phyloP scores from a whole-genome alignment of 305 asterid genomes.

The Stenogyne calaminthoides region DNA sequence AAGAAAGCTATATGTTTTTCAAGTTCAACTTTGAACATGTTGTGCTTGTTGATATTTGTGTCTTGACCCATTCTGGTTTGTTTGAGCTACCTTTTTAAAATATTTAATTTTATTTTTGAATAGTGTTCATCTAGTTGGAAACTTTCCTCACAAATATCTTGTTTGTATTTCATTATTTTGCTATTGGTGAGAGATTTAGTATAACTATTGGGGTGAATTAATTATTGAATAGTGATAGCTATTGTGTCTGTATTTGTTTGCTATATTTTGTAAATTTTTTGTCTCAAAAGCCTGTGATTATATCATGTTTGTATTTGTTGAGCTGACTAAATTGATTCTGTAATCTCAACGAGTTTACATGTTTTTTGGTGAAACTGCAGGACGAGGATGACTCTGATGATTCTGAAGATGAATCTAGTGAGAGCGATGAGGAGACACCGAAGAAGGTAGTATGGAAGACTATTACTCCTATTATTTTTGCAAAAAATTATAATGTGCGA shows the following conservation, averaged over 20 bases:
- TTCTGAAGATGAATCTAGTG: constrained; percentile 54
- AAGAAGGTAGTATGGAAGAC: constrained; percentile 54
- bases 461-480: background rate
- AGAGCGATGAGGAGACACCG: constrained; percentile 78
- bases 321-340: background rate
- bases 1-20: no score
- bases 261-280: background rate
- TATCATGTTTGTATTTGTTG: background rate
- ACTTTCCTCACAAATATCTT: background rate
- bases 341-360: background rate
- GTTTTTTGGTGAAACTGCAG: constrained; percentile 26
- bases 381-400: constrained; percentile 52
- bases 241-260: no score
- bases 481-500: background rate
- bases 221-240: no score
- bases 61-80: background rate
- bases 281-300: background rate
- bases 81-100: background rate
- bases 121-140: background rate
- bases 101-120: no score
- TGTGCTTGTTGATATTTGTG: background rate
- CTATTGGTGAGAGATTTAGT: background rate
- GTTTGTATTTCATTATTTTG: background rate
- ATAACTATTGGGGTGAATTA: background rate
- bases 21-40: no score